Conservation (phyloP, 2,329 filamentous ascomycete species). For the Neonectria punicea region DNA sequence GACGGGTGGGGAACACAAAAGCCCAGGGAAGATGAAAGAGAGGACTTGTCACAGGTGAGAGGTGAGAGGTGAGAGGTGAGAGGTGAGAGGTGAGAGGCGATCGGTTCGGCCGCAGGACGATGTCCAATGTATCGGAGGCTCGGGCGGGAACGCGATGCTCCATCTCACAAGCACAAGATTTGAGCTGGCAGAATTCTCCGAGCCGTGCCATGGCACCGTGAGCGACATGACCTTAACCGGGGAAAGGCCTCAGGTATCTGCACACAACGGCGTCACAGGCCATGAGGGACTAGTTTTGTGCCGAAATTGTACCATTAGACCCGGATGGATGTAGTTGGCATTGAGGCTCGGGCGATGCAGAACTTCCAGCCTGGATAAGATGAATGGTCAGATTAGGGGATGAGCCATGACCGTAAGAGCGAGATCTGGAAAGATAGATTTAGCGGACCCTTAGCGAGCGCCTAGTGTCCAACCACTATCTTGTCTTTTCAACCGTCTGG, state of each 20-base stretch:
- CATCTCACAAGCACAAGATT: conserved; percentile 37
- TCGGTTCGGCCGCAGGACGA: conserved; percentile 6
- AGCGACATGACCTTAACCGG: conserved; percentile 22
- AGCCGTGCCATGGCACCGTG: conserved; percentile 33
- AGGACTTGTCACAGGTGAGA: conserved; percentile 15
- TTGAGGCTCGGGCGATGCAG: not conserved
- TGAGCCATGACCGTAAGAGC: conserved; percentile 4
- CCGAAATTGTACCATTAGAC: not conserved
- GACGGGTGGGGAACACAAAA: conserved; percentile 24
- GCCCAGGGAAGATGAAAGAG: conserved; percentile 17
- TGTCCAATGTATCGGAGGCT: conserved; percentile 7
- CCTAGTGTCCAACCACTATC: conserved; percentile 2
- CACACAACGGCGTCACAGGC: not conserved
- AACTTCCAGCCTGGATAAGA: not conserved
- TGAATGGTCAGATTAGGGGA: conserved; percentile 12
- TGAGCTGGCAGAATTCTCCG: conserved; percentile 42
- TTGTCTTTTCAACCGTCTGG: not conserved
- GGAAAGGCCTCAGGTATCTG: not conserved
- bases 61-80: not conserved
- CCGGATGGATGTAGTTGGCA: not conserved
- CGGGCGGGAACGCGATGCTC: conserved; percentile 26
- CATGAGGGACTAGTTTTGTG: not conserved
- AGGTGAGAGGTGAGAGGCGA: not conserved
- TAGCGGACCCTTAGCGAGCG: conserved; percentile 13
- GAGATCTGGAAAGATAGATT: conserved; percentile 26